Evolutionary conservation across 1,139 yeast species (phyloP).

Genomic region (Yamadazyma atlantica): DNA sequence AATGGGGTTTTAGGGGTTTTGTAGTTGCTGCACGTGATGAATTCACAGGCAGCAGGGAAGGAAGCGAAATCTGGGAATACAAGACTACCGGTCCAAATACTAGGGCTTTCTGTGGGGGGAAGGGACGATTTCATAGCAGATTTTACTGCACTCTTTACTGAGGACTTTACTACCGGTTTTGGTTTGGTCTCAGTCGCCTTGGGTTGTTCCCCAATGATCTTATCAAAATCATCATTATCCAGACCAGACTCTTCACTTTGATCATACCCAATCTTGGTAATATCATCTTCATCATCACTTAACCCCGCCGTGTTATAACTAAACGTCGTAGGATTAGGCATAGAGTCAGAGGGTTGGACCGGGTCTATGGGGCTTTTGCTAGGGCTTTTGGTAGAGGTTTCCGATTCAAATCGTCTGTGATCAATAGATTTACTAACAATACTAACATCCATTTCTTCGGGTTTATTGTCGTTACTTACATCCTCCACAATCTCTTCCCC

Average conservation of each 20-base stretch:
- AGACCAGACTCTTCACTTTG: constrained; percentile 3
- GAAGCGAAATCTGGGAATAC: constrained; percentile 55
- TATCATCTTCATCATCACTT: constrained; percentile 14
- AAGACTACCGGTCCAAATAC: constrained; percentile 59
- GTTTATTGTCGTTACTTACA: constrained; percentile 23
- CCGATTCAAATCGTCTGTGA: constrained; percentile 33
- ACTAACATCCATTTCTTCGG: constrained; percentile 28
- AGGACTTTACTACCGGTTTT: background rate
- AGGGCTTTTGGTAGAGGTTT: too few relatives aligned
- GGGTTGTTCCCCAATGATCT: constrained; percentile 10
- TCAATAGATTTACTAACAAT: constrained; percentile 44
- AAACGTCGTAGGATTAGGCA: background rate
- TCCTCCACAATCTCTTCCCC: constrained; percentile 82
- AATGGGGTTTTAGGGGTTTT: constrained; percentile 25
- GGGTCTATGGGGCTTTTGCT: too few relatives aligned
- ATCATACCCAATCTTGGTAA: constrained; percentile 17
- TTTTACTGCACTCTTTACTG: too few relatives aligned
- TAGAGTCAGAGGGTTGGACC: too few relatives aligned
- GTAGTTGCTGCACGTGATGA: constrained; percentile 38
- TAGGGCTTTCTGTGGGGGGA: too few relatives aligned
- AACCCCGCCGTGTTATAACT: constrained; percentile 2
- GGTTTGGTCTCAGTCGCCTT: constrained; percentile 5
- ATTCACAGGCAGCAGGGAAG: constrained; percentile 45
- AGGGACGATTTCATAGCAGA: constrained; percentile 6
- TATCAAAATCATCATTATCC: constrained; percentile 18